A percentile compares a stretch with the other conserved stretches of the same genome.
Conservation (phyloP, 1,284 basidiomycete genomes). For the Apiotrichum veenhuisii region DNA sequence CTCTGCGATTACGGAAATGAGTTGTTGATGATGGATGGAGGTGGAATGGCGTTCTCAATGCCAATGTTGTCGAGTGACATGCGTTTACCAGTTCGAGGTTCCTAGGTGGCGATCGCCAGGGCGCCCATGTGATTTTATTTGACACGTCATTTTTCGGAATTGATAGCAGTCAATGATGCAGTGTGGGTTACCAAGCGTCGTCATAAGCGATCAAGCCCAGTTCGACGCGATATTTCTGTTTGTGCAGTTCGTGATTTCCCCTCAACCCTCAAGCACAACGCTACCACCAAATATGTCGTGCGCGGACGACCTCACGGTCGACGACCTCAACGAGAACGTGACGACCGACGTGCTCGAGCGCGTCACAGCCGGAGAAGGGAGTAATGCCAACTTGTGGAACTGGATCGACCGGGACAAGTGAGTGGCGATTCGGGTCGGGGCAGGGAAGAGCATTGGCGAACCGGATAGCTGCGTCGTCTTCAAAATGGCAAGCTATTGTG, state of each 20-base stretch:
- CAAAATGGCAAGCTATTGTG: not conserved
- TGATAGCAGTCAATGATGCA: too few relatives aligned
- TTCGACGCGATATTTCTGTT: too few relatives aligned
- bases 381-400: slow-evolving; percentile 47
- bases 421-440: slow-evolving; percentile 9
- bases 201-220: not conserved
- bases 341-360: slow-evolving; percentile 44
- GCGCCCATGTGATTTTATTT: not conserved
- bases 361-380: slow-evolving; percentile 45
- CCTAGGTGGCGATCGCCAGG: not conserved
- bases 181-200: too few relatives aligned
- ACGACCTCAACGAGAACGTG: slow-evolving; percentile 39
- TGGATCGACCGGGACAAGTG: slow-evolving; percentile 49
- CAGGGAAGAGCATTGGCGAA: not conserved
- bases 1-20: not conserved
- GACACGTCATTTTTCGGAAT: slow-evolving; percentile 6
- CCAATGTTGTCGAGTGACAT: too few relatives aligned
- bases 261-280: too few relatives aligned
- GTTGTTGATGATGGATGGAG: not conserved
- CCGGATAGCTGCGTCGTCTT: not conserved
- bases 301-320: slow-evolving; percentile 48
- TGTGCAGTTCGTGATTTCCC: too few relatives aligned
- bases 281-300: too few relatives aligned
- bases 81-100: not conserved
- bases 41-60: not conserved